Evolutionary conservation across 2,329 filamentous ascomycete species (phyloP).

Genomic region (Stemphylium lycopersici): DNA sequence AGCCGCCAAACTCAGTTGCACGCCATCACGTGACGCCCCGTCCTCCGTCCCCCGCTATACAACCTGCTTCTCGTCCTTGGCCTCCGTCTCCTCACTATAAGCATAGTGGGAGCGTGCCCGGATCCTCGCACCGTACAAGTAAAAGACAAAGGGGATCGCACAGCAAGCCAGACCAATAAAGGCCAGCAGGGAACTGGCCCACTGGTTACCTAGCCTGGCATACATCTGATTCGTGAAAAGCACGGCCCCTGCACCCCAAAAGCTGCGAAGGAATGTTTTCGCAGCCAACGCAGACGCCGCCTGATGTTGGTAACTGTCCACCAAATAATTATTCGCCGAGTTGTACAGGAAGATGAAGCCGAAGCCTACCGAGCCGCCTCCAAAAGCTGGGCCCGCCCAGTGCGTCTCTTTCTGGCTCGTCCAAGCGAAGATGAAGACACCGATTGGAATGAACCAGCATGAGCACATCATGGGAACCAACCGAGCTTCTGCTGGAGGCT

Average conservation of each 20-base stretch:
- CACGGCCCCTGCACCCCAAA: conserved; percentile 79
- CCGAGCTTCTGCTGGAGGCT: conserved; percentile 76
- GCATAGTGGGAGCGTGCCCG: conserved; percentile 73
- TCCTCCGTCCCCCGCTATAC: conserved; percentile 11
- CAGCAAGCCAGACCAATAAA: conserved; percentile 81
- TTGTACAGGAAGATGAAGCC: conserved; percentile 87
- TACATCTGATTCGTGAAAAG: conserved; percentile 82
- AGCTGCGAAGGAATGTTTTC: conserved; percentile 78
- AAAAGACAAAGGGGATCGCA: conserved; percentile 83
- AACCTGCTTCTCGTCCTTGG: conserved; percentile 31
- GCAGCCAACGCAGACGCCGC: conserved; percentile 81
- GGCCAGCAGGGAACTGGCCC: conserved; percentile 74
- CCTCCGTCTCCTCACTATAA: conserved; percentile 65
- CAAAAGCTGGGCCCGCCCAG: conserved; percentile 75
- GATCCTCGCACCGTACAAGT: conserved; percentile 74
- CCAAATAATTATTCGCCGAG: conserved; percentile 60
- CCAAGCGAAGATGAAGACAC: conserved; percentile 72
- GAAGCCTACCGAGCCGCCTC: conserved; percentile 70
- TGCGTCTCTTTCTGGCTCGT: conserved; percentile 68
- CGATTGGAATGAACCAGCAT: conserved; percentile 67
- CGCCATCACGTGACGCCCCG: conserved; percentile 6
- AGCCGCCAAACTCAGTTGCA: background rate
- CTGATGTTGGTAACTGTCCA: conserved; percentile 72
- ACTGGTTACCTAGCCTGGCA: conserved; percentile 70
- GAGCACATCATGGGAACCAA: conserved; percentile 73